Base-by-base conservation (phyloP, 257 asterid species). In the Solanum gandarillasii region DNA sequence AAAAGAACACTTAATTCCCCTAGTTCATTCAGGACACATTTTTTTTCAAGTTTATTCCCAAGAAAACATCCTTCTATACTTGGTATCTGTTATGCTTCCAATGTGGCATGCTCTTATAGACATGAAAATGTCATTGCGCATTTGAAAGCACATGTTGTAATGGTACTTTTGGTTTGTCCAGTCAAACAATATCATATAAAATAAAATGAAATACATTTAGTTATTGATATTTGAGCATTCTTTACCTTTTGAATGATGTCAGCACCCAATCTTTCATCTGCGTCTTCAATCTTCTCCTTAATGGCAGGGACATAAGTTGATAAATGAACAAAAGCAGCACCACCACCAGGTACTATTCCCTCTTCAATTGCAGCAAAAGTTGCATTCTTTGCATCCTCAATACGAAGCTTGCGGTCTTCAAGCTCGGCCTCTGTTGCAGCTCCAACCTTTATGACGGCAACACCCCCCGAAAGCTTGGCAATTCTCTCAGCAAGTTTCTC, bases 291-390 rank as follows among this genome's bases (percentile, higher is more conserved):
- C 83, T 85, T 92, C 55, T 94, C 99, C 94, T 95, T 97, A n/a
- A 97, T 94, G 20, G 95, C 92, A 48, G 99, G 98, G 82, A 97
- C 97, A 41, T 1, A 87, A 27, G 92, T 88, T 2, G 99, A 95
- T 46, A 97, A 93, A 90, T 97, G 99, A 85, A 95, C 99, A 9
- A 94, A 90, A 3, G 99, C 99, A 29, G 99, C 99, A 38, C 99
- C 99, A 35, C 99, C 99, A 68, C 99, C 99, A 3, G 99, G 99
- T 46, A 97, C 99, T 73, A 97, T 96, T 62, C 99, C 99, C 92
- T 97, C 99, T 92, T 97, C 99, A 73, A 97, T 97, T 70, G 99
- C 99, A 88, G 99, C 99, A 91, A 97, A 97, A 9, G 99, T 97
- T 4, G 99, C 99, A 90, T 97, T 97, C 87, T 96, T 97, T 75